Base-by-base conservation (phyloP, 179 eudicot species). In the Carnegiea gigantea region DNA sequence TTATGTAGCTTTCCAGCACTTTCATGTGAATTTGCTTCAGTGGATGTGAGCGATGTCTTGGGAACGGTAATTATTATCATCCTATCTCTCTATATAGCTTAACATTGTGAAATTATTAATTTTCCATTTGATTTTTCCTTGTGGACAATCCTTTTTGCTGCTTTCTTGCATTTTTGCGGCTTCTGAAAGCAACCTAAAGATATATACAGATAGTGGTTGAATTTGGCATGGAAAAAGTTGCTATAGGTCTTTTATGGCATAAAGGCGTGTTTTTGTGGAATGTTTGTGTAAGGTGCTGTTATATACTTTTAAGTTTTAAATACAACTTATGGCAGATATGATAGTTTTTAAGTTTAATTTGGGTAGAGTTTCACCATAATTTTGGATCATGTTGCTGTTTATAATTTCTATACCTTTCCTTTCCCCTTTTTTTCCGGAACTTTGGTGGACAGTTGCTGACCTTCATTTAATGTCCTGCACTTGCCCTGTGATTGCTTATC, bases 1-100 rank as follows among this genome's bases (percentile, higher is more conserved):
- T 53, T 79, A 44, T 88, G 91, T 73, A 96, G 99, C 89, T 94
- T 96, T 83, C 98, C 98, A n/a, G 95, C 93, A 46, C 89, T 96
- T 76, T 96, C 99, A 54, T 96, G 99, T 88, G 99, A 96, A 88
- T 96, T 96, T 90, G 99, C 99, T 75, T 92, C 99, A 11, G 94
- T 96, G 83, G 98, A 96, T 84, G 93, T 96, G 90, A 96, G 95
- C 75, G 99, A 96, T 88, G 94, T 90, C 83, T 78, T 96, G 91
- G 99, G 99, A 83, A 96, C 99, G 79, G 98, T 96, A 92, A 89
- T 92, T 88, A 43, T 85, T 73, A 59, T 79, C 26, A 67, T 80
- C 82, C 51, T 60, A 51, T 38, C 82, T 38, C 75, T 85, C 72
- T 77, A 43, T 68, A 53, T 57, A 79, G 11, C 46, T 3, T 28